Conservation (phyloP, 352 stramenopile genomes). For the Plasmopara muralis region DNA sequence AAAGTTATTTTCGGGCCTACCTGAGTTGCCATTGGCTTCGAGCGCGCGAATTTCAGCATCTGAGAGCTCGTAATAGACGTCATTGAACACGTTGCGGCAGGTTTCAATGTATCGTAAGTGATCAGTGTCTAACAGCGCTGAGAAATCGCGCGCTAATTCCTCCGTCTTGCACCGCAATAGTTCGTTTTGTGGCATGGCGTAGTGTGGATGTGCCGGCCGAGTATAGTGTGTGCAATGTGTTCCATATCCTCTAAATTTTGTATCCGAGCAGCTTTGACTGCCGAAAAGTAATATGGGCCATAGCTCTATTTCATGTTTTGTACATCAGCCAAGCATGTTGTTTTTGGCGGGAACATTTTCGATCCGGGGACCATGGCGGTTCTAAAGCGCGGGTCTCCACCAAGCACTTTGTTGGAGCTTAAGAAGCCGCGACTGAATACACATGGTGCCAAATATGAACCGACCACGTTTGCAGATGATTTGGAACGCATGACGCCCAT, state of each 20-base stretch:
- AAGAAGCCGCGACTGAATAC: conserved; percentile 37
- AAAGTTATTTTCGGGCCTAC: conserved; percentile 19
- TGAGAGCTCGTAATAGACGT: conserved; percentile 38
- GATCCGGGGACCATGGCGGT: conserved; percentile 17
- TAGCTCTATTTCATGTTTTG: no score
- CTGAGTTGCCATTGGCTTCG: conserved; percentile 54
- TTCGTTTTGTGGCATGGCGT: conserved; percentile 5
- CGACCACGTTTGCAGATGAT: conserved; percentile 46
- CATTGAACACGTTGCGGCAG: conserved; percentile 7
- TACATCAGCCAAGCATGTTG: no score
- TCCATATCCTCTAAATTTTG: background rate
- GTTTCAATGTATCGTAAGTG: conserved; percentile 29
- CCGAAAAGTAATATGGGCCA: no score
- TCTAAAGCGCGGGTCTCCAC: conserved; percentile 29
- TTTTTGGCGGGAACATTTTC: no score
- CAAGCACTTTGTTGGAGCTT: conserved; percentile 1
- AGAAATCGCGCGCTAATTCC: conserved; percentile 5
- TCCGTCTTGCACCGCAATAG: background rate
- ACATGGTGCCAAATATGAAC: conserved; percentile 20
- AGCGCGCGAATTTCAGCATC: conserved; percentile 40
- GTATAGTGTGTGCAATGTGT: conserved; percentile 2
- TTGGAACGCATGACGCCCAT: conserved; percentile 56
- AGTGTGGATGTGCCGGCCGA: conserved; percentile 2
- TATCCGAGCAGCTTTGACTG: background rate
- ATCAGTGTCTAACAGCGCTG: conserved; percentile 20